Evolutionary conservation across 2,329 filamentous ascomycete species (phyloP).

Genomic region (Sarocladium strictum): DNA sequence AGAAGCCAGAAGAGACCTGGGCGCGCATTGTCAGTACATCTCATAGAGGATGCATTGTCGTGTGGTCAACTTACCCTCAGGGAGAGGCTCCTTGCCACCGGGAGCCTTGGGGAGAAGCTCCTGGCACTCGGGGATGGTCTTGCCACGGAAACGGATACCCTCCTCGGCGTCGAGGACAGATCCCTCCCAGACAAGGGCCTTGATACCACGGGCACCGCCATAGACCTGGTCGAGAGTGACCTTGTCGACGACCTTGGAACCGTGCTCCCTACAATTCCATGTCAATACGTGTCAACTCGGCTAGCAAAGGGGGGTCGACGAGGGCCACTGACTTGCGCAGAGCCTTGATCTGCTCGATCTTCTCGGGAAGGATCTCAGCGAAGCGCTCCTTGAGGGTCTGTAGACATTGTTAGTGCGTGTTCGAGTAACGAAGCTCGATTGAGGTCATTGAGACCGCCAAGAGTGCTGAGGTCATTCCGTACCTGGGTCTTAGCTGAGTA

Average conservation of each 20-base stretch:
- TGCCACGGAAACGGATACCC: slow-evolving; percentile 98
- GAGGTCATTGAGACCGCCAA: background rate
- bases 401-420: slow-evolving; percentile 12
- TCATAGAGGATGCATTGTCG: background rate
- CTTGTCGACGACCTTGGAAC: slow-evolving; percentile 92
- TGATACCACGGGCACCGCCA: slow-evolving; percentile 97
- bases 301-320: slow-evolving; percentile 11
- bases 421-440: background rate
- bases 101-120: slow-evolving; percentile 94
- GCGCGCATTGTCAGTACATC: too few relatives aligned
- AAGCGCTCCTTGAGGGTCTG: slow-evolving; percentile 98
- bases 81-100: slow-evolving; percentile 92
- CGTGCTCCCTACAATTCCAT: slow-evolving; percentile 64
- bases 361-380: slow-evolving; percentile 87
- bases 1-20: slow-evolving; percentile 98
- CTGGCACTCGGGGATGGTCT: slow-evolving; percentile 99
- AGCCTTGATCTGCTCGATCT: slow-evolving; percentile 99
- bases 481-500: slow-evolving; percentile 94
- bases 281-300: slow-evolving; percentile 11
- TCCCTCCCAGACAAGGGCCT: slow-evolving; percentile 97
- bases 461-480: slow-evolving; percentile 21
- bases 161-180: slow-evolving; percentile 98
- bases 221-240: slow-evolving; percentile 99
- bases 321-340: slow-evolving; percentile 73
- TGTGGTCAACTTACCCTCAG: slow-evolving; percentile 60